Base-by-base conservation (phyloP, 805 yeast genomes). In the Candida wancherniae region DNA sequence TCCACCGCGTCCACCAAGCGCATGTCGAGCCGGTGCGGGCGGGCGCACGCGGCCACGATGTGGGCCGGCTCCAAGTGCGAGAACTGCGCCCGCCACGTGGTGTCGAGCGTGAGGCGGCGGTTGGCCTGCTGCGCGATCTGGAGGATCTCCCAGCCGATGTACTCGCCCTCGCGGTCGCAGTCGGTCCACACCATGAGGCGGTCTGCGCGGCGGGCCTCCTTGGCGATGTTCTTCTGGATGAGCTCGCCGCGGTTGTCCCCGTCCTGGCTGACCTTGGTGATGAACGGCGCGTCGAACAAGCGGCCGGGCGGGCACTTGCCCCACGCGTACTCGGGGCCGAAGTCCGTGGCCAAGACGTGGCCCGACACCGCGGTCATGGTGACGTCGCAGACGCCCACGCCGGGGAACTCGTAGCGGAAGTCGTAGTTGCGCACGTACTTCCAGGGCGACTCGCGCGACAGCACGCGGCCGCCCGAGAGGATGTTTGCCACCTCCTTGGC, bases 111-210 rank as follows among this genome's bases (percentile, higher is more conserved):
- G 24, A 86, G 48, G 2, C 58, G 40, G 1, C 57, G 45, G 48
- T 82, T 80, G 5, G 57, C 54, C 39, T 64, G 66, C 29, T 53
- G 51, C 0, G 95, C 96, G n/a, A 78, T 80, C 31, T 77, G 69
- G 20, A 75, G 67, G 10, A 94, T 76, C 47, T 55, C 61, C 29
- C 58, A 58, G 34, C 59, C 62, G 4, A 44, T 50, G 13, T 45
- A 46, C 29, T 53, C 53, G 15, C 55, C 55, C 19, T 44, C 53
- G 9, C 51, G 45, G 16, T 50, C 55, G 19, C 98, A 92, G 69
- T 92, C 99, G 1, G 98, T 92, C 97, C 98, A 92, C 6, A 92
- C 85, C 84, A 86, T 84, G 33, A 92, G 58, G 22, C 62, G 61
- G 31, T 76, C 73, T 4, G 84, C 73, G 12, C 48, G 49, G 23